Evolutionary conservation across 2,329 filamentous ascomycete genomes (phyloP), one percentile per base, ranked within the genome.

Genomic region (Pseudonectria buxi): DNA sequence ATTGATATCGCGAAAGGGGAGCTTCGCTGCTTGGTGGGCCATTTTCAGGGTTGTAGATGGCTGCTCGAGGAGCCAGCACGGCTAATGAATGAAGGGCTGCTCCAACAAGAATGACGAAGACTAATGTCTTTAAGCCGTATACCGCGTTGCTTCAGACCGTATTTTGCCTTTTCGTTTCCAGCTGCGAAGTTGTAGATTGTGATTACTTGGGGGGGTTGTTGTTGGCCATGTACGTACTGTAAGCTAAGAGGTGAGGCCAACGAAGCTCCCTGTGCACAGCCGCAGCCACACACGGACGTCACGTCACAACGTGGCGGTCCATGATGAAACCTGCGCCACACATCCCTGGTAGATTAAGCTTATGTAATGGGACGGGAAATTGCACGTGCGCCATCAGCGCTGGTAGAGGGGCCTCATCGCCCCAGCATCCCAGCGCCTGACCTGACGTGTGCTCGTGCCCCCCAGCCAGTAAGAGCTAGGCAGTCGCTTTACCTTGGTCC

Each of bases 1-100:
- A 63, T 96, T 98, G 70, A 96, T 94, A 70, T 98, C 92, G 58
- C 90, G 79, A 65, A 89, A 98, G 14, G 90, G 92, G 49, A 77
- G 63, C 46, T 60, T 57, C 33, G 58, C 46, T 35, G 51, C 50
- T 26, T 56, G 55, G 37, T 61, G 55, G 39, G 62, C 59, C 65
- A 68, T 68, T 35, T 35, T 39, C 37, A 34, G 40, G 34, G 27
- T 28, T 37, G 22, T 29, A 29, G 32, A 24, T 37, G 40, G 40
- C 39, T 43, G 39, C 18, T 22, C 32, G 25, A 25, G 27, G 40
- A 47, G 39, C 36, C 42, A 32, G 38, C 35, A 28, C 11, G n/a
- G 4, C 4, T 15, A 38, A 13, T 14, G 39, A 33, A 28, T 18
- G 5, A 25, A 28, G 15, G 25, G 16, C 26, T 24, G 4, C 9